phyloP scores from a whole-genome alignment of 805 yeast species.

The Suhomyces faveliae region DNA sequence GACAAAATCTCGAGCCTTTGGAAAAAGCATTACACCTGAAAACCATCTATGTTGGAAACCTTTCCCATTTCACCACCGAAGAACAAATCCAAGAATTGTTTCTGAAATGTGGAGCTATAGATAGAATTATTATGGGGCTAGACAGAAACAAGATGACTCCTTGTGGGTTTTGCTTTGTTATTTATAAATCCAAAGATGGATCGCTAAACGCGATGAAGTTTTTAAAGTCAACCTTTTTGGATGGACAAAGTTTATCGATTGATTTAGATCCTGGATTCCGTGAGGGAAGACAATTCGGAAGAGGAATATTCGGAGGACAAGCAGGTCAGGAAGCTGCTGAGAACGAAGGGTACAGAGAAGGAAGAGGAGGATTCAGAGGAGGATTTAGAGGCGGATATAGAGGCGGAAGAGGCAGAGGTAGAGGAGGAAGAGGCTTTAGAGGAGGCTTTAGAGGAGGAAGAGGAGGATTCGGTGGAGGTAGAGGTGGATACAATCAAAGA shows the following conservation, averaged over 20 bases:
- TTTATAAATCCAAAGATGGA: slow-evolving; percentile 64
- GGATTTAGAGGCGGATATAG: slow-evolving; percentile 28
- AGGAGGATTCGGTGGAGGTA: slow-evolving; percentile 4
- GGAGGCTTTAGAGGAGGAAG: slow-evolving; percentile 8
- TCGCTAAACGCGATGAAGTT: slow-evolving; percentile 83
- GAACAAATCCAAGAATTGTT: slow-evolving; percentile 91
- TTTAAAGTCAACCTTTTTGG: slow-evolving; percentile 77
- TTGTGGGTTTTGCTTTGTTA: slow-evolving; percentile 94
- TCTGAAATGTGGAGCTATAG: slow-evolving; percentile 75
- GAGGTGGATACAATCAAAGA: slow-evolving; percentile 1
- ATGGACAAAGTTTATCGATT: slow-evolving; percentile 75
- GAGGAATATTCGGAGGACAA: slow-evolving; percentile 93
- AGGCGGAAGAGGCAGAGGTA: slow-evolving; percentile 21
- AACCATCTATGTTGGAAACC: slow-evolving; percentile 88
- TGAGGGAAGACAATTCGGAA: slow-evolving; percentile 94
- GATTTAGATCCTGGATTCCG: slow-evolving; percentile 95
- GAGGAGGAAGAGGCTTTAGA: slow-evolving; percentile 7
- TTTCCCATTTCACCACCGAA: slow-evolving; percentile 88
- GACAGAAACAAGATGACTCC: slow-evolving; percentile 90
- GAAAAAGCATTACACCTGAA: slow-evolving; percentile 62
- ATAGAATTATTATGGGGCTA: slow-evolving; percentile 87
- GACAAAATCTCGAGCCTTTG: slow-evolving; percentile 55
- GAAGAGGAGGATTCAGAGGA: slow-evolving; percentile 44
- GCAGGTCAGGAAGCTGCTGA: slow-evolving; percentile 61
- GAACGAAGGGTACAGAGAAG: slow-evolving; percentile 23